Conservation (phyloP, 805 yeast species). For the Pichia nakasei region DNA sequence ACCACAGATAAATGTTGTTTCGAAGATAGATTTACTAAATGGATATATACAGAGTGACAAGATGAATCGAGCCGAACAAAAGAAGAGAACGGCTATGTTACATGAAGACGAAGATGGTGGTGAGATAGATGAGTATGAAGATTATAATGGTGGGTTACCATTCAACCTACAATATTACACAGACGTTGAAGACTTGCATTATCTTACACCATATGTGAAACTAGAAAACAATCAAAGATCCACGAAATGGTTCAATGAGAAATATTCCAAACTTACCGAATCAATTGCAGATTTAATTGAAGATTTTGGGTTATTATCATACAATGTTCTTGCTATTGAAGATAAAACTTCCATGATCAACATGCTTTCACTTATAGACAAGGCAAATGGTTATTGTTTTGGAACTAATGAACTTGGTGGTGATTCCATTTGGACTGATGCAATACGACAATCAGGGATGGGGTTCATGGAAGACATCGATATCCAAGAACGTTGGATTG, state of each 20-base stretch:
- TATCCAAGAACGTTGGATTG: conserved; percentile 94
- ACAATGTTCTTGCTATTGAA: conserved; percentile 84
- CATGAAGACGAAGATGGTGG: conserved; percentile 2
- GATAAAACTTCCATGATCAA: conserved; percentile 89
- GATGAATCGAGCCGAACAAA: conserved; percentile 13
- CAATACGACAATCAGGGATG: conserved; percentile 61
- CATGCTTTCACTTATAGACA: conserved; percentile 68
- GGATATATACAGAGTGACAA: conserved; percentile 33
- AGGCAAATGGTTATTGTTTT: conserved; percentile 87
- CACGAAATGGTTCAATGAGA: conserved; percentile 36
- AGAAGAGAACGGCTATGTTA: conserved; percentile 7
- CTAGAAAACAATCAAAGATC: conserved; percentile 66
- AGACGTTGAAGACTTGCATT: conserved; percentile 77
- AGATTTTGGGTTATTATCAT: conserved; percentile 80
- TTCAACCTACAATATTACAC: conserved; percentile 81
- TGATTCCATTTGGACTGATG: conserved; percentile 97
- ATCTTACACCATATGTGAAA: conserved; percentile 58
- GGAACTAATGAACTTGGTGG: conserved; percentile 94
- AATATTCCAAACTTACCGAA: conserved; percentile 54
- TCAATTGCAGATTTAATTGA: conserved; percentile 75
- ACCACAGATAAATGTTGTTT: conserved; percentile 88
- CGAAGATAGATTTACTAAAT: conserved; percentile 77
- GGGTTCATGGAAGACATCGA: conserved; percentile 53
- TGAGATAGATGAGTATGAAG: conserved; percentile 6
- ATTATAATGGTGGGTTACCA: conserved; percentile 59